These are phyloP conservation scores for Lophiotrema nucula DNA, from an alignment of 495 filamentous ascomycete genomes.

Conservation along the genomic window DNA sequence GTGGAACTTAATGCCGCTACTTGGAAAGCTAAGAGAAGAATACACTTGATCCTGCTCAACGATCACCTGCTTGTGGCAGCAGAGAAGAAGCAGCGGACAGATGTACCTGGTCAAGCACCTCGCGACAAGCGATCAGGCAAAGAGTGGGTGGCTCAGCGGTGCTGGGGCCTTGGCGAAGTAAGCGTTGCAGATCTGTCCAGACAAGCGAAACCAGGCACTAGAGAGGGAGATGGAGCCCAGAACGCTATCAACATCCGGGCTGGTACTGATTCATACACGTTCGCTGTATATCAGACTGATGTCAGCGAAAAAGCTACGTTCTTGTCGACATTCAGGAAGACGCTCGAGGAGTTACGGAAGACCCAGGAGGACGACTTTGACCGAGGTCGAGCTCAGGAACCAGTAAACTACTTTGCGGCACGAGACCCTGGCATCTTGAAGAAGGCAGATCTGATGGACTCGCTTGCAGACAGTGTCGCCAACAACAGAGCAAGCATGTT, in stretches of 20 bases:
- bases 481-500: conserved; percentile 69
- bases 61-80: conserved; percentile 90
- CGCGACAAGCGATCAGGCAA: conserved; percentile 40
- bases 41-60: conserved; percentile 89
- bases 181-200: conserved; percentile 83
- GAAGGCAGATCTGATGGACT: conserved; percentile 68
- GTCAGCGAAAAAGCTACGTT: conserved; percentile 73
- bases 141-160: conserved; percentile 87
- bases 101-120: conserved; percentile 49
- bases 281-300: conserved; percentile 69
- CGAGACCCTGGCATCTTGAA: conserved; percentile 70
- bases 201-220: conserved; percentile 50
- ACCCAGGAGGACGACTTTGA: conserved; percentile 78
- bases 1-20: conserved; percentile 95
- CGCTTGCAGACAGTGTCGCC: conserved; percentile 57
- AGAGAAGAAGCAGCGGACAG: conserved; percentile 84
- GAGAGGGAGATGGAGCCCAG: conserved; percentile 57
- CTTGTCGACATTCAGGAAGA: conserved; percentile 84
- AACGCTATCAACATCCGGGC: conserved; percentile 90
- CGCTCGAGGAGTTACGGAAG: conserved; percentile 84
- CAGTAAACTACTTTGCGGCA: conserved; percentile 75
- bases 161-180: conserved; percentile 91
- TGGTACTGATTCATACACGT: conserved; percentile 89
- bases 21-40: conserved; percentile 81
- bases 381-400: conserved; percentile 72